Base-by-base conservation (phyloP, 805 yeast genomes). In the Saccharomyces paradoxus region DNA sequence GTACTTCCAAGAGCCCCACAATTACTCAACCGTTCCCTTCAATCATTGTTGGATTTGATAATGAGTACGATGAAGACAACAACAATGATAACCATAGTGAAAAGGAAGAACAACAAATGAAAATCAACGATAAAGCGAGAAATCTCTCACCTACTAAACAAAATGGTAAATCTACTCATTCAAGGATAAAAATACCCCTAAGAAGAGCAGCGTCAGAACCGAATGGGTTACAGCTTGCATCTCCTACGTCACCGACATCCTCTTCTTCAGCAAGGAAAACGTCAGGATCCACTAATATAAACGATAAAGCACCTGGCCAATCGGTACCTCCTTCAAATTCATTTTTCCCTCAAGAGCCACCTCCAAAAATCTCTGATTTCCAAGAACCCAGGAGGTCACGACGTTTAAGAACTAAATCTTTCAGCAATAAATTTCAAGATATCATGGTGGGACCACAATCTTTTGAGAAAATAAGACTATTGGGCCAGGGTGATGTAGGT, bases 401-500 rank as follows among this genome's bases (percentile, higher is more conserved):
- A 24, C 64, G 72, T 37, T 53, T 70, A 61, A 65, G 85, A 63
- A 71, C 76, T 53, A 75, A 76, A 56, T 75, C 83, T 3, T 74
- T 78, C 55, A 82, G 96, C 13, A 86, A 86, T 53, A 87, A 83
- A 63, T 78, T 84, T 41, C 77, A 82, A 54, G 86, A 83, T 58
- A 89, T 86, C 10, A 89, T 87, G 64, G 99, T 95, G 24, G 81
- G 86, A 4, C 95, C 96, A 2, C 80, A 81, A 48, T 86, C 94
- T 28, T 94, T 94, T 68, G 97, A 91, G 60, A 92, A 89, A 67
- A 81, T 94, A 52, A 82, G 88, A 61, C 73, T 94, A n/a, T 73
- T 94, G 51, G 99, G 99, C 3, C 89, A 89, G 66, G 99, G 99
- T 55, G 99, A 94, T 65, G 98, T 94, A 41, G 99, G 99, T 2